A percentile compares a stretch with the other conserved stretches of the same genome.
Conservation (phyloP, 345 rosid genomes). For the Camelina hispida region DNA sequence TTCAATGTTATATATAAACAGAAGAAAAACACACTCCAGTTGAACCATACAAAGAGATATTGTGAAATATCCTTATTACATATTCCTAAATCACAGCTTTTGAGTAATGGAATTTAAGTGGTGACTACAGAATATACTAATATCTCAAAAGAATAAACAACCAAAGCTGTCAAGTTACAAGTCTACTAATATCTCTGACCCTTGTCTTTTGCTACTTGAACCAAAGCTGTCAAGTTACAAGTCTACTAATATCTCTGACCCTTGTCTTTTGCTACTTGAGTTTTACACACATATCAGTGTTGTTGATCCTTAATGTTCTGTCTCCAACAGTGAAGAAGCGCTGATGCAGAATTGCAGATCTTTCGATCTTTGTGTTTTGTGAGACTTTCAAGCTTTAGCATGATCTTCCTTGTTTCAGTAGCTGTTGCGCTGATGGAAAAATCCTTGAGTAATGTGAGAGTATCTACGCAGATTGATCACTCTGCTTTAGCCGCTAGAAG, state of each 20-base stretch:
- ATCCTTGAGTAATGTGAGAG: not conserved
- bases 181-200: not conserved
- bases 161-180: not conserved
- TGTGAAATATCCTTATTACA: too few relatives aligned
- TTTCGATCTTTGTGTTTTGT: slow-evolving; percentile 18
- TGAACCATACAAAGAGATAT: too few relatives aligned
- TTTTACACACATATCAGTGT: not conserved
- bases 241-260: not conserved
- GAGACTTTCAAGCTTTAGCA: not conserved
- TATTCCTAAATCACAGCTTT: too few relatives aligned
- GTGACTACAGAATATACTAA: not conserved
- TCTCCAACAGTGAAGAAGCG: slow-evolving; percentile 1
- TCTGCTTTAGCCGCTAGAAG: not conserved
- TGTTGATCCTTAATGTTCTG: slow-evolving; percentile 5
- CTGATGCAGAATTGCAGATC: not conserved
- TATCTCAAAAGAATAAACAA: not conserved
- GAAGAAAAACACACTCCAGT: too few relatives aligned
- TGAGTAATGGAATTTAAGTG: not conserved
- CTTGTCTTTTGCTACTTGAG: not conserved
- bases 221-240: not conserved
- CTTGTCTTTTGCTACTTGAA: not conserved
- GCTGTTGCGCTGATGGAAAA: not conserved
- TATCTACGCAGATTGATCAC: slow-evolving; percentile 7
- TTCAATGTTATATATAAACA: too few relatives aligned
- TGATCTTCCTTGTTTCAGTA: not conserved